A percentile compares a stretch with the other conserved stretches of the same genome.
Conservation (phyloP, 2,329 filamentous ascomycete species). For the Alternaria ventricosa region DNA sequence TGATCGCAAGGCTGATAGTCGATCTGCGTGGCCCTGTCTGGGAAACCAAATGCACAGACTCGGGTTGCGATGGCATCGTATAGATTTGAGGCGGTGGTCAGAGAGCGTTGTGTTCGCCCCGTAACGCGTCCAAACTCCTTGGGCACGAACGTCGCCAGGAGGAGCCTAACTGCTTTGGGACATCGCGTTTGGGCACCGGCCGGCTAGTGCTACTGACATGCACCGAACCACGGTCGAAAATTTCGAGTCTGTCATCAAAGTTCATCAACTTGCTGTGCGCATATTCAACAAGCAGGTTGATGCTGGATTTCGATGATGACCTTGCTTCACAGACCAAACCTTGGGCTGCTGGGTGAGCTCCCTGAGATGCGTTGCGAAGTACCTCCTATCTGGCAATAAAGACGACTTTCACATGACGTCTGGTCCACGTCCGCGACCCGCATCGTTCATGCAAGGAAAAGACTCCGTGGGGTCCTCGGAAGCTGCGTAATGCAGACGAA, state of each 20-base stretch:
- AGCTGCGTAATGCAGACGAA: slow-evolving; percentile 9
- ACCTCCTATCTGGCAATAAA: neutral
- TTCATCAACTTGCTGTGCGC: neutral
- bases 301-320: neutral
- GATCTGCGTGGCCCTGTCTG: neutral
- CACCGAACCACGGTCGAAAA: slow-evolving; percentile 6
- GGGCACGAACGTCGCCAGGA: neutral
- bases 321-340: neutral
- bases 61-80: neutral
- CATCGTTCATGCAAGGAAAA: neutral
- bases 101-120: neutral
- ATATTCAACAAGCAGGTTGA: neutral
- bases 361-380: neutral
- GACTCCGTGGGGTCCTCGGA: slow-evolving; percentile 1
- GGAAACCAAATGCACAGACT: neutral
- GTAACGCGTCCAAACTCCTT: neutral
- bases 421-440: neutral
- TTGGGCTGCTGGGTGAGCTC: neutral
- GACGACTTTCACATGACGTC: neutral
- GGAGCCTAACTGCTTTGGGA: neutral
- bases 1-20: neutral
- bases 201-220: slow-evolving; percentile 1
- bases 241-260: neutral
- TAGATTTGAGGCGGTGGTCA: neutral
- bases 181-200: neutral